phyloP scores from a whole-genome alignment of 305 asterid species.

The Solanum hybrid region DNA sequence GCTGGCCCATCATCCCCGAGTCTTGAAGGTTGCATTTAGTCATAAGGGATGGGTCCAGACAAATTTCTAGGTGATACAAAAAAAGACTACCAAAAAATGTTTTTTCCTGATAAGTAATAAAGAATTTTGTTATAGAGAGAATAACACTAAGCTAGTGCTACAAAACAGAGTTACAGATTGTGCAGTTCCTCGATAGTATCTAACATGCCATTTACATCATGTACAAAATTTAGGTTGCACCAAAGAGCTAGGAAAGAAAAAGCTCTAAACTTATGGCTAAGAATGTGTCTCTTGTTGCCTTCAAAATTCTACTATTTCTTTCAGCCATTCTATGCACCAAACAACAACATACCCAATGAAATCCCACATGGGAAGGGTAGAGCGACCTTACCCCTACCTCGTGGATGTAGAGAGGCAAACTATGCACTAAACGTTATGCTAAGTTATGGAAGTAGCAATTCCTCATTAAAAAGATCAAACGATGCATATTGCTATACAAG shows the following conservation, averaged over 20 bases:
- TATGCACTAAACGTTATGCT: neutral
- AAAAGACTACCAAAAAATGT: neutral
- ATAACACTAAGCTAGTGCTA: neutral
- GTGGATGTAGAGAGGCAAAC: neutral
- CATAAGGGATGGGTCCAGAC: neutral
- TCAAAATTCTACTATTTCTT: neutral
- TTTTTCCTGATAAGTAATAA: neutral
- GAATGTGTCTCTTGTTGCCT: neutral
- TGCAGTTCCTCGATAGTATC: neutral
- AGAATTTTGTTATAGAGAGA: neutral
- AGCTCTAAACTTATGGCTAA: neutral
- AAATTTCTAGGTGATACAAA: neutral
- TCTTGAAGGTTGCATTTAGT: neutral
- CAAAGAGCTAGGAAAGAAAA: neutral
- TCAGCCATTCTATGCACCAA: neutral
- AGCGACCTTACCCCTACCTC: neutral
- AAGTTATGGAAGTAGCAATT: neutral
- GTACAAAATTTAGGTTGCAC: neutral
- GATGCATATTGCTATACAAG: neutral
- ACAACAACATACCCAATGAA: neutral
- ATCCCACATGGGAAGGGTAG: neutral
- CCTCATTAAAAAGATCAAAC: neutral
- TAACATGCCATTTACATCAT: neutral
- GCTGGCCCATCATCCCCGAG: neutral
- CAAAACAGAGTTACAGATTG: neutral